These are phyloP conservation scores for Sordariomycetes sp. DNA, from an alignment of 2,329 filamentous ascomycete genomes.

Conservation along the genomic window DNA sequence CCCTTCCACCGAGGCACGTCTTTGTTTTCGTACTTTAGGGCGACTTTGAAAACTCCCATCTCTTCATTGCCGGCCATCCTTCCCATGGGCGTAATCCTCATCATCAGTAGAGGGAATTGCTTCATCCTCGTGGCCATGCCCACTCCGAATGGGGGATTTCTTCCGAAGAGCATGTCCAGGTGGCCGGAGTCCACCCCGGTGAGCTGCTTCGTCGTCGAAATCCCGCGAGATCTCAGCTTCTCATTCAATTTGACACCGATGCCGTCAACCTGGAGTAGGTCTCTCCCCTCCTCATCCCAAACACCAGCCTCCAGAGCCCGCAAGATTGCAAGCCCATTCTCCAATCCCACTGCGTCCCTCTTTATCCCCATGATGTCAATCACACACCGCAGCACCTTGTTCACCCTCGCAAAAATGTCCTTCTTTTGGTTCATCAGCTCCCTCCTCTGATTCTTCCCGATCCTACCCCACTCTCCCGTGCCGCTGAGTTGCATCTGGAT, in stretches of 20 bases:
- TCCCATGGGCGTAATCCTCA: constrained; percentile 17
- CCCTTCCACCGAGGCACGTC: constrained; percentile 46
- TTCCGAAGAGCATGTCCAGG: constrained; percentile 65
- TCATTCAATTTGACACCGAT: constrained; percentile 65
- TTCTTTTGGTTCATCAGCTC: constrained; percentile 17
- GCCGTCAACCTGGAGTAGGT: constrained; percentile 71
- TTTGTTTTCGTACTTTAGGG: constrained; percentile 60
- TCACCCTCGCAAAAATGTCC: constrained; percentile 18
- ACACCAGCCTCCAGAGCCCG: constrained; percentile 60
- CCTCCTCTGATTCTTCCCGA: constrained; percentile 11
- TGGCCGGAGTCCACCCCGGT: constrained; percentile 50
- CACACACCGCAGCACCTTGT: constrained; percentile 20
- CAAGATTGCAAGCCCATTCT: constrained; percentile 62
- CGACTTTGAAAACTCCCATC: constrained; percentile 39
- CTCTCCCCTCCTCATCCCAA: constrained; percentile 73
- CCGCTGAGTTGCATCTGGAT: constrained; percentile 36
- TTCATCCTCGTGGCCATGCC: constrained; percentile 51
- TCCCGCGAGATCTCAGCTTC: constrained; percentile 57
- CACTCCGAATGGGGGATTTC: constrained; percentile 72
- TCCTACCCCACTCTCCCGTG: background rate
- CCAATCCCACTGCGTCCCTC: constrained; percentile 51
- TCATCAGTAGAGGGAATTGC: constrained; percentile 50
- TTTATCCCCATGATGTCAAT: constrained; percentile 22
- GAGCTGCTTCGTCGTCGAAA: constrained; percentile 60
- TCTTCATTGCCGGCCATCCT: constrained; percentile 24